Conservation (phyloP, 768 basidiomycete genomes). For the Pseudohyphozyma bogoriensis region DNA sequence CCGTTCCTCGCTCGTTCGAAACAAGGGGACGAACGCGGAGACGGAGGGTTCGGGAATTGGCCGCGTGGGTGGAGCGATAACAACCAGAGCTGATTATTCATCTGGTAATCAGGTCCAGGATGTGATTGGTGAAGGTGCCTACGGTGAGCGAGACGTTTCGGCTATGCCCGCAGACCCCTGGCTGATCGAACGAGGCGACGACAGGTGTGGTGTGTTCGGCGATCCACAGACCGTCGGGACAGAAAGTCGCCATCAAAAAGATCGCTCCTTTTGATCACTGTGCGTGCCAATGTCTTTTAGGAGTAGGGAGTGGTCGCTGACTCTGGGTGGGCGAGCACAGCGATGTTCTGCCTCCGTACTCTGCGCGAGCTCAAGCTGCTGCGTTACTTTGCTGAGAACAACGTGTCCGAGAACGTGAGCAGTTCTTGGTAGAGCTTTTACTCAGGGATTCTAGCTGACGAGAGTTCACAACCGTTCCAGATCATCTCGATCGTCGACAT, state of each 20-base stretch:
- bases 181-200: too few relatives aligned
- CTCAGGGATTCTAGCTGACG: conserved; percentile 44
- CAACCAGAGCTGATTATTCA: not conserved
- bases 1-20: not conserved
- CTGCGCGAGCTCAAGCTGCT: conserved; percentile 87
- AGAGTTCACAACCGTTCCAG: conserved; percentile 39
- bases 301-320: not conserved
- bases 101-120: conserved; percentile 12
- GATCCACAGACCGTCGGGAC: conserved; percentile 61
- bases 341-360: conserved; percentile 78
- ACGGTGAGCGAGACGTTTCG: conserved; percentile 57
- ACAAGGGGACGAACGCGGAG: too few relatives aligned
- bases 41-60: not conserved
- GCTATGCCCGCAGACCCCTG: conserved; percentile 19
- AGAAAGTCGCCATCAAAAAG: conserved; percentile 90
- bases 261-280: conserved; percentile 88
- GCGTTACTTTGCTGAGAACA: conserved; percentile 48
- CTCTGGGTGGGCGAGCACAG: conserved; percentile 31
- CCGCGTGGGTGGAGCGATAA: not conserved
- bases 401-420: conserved; percentile 35
- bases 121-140: conserved; percentile 71
- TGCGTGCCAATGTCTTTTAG: not conserved
- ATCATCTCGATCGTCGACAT: conserved; percentile 96
- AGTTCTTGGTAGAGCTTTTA: conserved; percentile 35
- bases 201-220: conserved; percentile 48